These are phyloP conservation scores for Acanthamoeba healyi DNA, from an alignment of 208 protist genomes.

Conservation along the genomic window DNA sequence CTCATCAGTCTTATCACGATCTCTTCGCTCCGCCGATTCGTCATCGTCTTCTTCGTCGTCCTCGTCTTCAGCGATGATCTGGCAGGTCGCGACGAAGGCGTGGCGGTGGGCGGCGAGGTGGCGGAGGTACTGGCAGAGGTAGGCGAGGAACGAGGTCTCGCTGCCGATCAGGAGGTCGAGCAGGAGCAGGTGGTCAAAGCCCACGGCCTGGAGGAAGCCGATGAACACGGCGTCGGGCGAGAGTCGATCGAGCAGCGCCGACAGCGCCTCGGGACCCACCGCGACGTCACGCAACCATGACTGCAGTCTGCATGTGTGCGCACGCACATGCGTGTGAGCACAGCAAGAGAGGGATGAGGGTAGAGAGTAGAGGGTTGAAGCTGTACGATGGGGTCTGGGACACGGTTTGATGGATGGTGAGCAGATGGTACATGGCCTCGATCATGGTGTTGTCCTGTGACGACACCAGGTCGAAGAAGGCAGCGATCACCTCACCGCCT, in stretches of 20 bases:
- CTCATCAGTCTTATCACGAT: too few species aligned
- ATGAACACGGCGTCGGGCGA: conserved; percentile 18
- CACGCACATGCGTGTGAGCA: background rate
- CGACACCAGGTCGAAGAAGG: conserved; percentile 29
- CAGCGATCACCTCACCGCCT: background rate
- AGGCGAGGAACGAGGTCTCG: conserved; percentile 27
- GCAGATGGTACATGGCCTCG: conserved; percentile 24
- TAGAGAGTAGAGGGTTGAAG: background rate
- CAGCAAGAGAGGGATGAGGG: background rate
- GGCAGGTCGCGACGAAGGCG: background rate
- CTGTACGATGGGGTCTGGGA: background rate
- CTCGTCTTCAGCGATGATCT: background rate
- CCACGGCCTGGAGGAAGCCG: background rate
- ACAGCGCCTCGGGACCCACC: background rate
- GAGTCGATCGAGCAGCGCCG: background rate
- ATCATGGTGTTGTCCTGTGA: conserved; percentile 1
- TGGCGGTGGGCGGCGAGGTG: background rate
- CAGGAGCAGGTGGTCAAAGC: conserved; percentile 9
- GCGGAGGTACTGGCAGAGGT: background rate
- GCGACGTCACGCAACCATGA: background rate
- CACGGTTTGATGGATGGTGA: background rate
- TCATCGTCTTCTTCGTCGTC: background rate
- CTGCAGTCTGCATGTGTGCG: background rate
- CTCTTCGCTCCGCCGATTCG: too few species aligned
- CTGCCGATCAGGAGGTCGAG: conserved; percentile 24